Percentiles rank a stretch among this genome's conserved stretches.
Evolutionary conservation across 2,329 filamentous ascomycete species (phyloP).

Genomic region (Trichoderma sp.): DNA sequence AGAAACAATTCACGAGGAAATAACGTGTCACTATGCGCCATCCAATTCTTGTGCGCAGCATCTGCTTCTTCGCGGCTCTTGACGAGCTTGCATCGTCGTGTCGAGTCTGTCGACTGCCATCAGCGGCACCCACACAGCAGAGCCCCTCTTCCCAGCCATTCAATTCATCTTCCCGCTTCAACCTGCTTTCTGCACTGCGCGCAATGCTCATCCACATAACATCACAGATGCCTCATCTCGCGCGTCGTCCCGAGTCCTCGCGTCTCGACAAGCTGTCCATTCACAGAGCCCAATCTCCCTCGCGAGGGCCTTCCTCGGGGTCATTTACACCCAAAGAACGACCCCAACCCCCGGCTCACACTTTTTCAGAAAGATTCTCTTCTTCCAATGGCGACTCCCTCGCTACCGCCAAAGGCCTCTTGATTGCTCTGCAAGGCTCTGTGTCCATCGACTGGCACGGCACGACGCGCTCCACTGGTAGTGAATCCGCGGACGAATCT

Average conservation of each 20-base stretch:
- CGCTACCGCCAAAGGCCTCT: slow-evolving; percentile 9
- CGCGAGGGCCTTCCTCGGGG: slow-evolving; percentile 9
- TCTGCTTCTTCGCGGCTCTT: too few relatives aligned
- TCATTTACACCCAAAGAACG: too few relatives aligned
- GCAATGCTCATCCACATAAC: not conserved
- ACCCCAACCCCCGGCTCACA: not conserved
- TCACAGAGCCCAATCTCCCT: slow-evolving; percentile 13
- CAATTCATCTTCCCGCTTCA: slow-evolving; percentile 3
- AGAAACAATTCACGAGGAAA: not conserved
- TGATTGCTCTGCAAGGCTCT: not conserved
- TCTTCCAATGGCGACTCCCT: slow-evolving; percentile 3
- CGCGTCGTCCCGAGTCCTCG: not conserved
- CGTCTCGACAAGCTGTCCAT: not conserved
- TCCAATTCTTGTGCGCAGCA: not conserved
- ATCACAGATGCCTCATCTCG: not conserved
- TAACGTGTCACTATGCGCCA: not conserved
- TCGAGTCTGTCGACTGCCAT: not conserved
- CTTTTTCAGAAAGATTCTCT: not conserved
- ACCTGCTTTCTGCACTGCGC: not conserved
- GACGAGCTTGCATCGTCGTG: too few relatives aligned
- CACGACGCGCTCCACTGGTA: slow-evolving; percentile 16
- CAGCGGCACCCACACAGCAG: slow-evolving; percentile 2
- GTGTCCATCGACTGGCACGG: not conserved
- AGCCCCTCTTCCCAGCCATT: slow-evolving; percentile 21
- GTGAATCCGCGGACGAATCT: not conserved